Base-by-base conservation (phyloP, 2,329 filamentous ascomycete genomes). In the Paradendryphiella salina region DNA sequence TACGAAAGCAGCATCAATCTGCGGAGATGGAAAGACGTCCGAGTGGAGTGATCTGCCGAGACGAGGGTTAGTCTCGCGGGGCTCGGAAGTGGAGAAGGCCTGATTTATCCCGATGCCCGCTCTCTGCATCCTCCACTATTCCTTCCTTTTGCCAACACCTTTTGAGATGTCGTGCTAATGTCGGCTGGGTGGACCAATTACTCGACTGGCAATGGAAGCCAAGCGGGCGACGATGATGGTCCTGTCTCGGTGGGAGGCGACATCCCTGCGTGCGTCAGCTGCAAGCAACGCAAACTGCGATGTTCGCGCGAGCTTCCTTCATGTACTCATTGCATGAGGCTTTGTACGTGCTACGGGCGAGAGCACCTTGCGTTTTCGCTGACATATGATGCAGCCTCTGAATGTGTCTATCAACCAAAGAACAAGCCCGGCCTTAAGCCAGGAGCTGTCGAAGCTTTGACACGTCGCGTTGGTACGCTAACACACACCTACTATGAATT, bases 361-460 rank as follows among this genome's bases (percentile, higher is more conserved):
- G 6, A 14, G 32, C 11, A 10, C 7, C 13, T 23, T 37, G 11
- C 9, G 23, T 31, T 10, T 50, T 26, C 37, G 34, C 58, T 65
- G 49, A 64, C 50, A 15, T 34, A 37, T 31, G 7, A 8, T 20
- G 14, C 23, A 71, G 67, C 60, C 3, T 65, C 66, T 4, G 60
- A 64, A 17, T 70, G 67, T 38, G 52, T 64, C 4, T 71, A 71
- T 35, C 60, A 61, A 18, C 62, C 68, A 20, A 71, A 68, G 47
- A 66, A 70, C 29, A 71, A 70, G 49, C 68, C 68, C 5, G 68
- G 68, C 1, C 50, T 71, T 14, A 70, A 71, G 45, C 63, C 66
- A 11, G 68, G 68, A 9, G 68, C 68, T 9, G 58, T 71, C 15
- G 68, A 71, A 41, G 68, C 64, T 17, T 62, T 71, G 54, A 64